A percentile compares a stretch with the other conserved stretches of the same genome.
phyloP scores from a whole-genome alignment of 768 basidiomycete genomes.

The Lactarius quietus region DNA sequence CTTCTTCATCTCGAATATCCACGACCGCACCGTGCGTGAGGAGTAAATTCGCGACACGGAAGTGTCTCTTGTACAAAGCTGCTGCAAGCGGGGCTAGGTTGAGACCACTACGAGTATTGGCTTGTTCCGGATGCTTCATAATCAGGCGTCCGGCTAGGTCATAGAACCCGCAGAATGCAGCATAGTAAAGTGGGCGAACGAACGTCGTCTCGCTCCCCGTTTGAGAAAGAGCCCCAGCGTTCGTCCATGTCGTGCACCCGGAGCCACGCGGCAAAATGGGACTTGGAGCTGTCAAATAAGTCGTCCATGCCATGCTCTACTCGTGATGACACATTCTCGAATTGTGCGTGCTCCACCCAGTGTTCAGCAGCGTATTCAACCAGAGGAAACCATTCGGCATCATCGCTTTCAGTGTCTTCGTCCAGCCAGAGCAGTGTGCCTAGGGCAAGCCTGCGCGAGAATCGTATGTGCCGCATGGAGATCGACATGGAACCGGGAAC shows the following conservation, averaged over 20 bases:
- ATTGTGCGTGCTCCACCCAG: background rate
- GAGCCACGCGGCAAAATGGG: background rate
- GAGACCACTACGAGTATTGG: background rate
- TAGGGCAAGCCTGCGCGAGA: background rate
- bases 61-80: background rate
- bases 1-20: background rate
- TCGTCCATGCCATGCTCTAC: background rate
- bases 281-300: background rate
- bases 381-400: background rate
- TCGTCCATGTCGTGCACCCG: background rate
- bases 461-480: background rate
- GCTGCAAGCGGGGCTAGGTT: background rate
- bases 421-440: background rate
- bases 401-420: background rate
- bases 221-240: background rate
- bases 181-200: background rate
- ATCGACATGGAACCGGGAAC: background rate
- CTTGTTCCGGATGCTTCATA: background rate
- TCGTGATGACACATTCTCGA: background rate
- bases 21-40: background rate
- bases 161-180: background rate
- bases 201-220: rapidly evolving
- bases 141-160: background rate
- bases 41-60: background rate
- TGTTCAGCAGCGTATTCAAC: background rate